Conservation (phyloP, 495 filamentous ascomycete species). For the Venustampulla echinocandica region DNA sequence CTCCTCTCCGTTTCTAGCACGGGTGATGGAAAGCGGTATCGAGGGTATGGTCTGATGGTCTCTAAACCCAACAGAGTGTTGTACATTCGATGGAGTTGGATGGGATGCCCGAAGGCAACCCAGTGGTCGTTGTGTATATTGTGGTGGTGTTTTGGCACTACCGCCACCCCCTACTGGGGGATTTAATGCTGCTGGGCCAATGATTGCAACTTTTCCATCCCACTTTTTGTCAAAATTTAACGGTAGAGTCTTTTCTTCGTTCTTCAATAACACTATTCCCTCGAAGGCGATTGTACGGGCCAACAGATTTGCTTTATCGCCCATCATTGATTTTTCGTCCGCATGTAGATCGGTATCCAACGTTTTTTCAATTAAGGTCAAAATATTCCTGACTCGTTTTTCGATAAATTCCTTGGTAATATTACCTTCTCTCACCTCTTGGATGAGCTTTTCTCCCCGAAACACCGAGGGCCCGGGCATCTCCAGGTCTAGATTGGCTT, state of each 20-base stretch:
- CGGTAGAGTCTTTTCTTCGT: conserved; percentile 42
- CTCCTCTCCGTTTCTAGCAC: not conserved
- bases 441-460: conserved; percentile 47
- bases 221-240: conserved; percentile 34
- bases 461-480: conserved; percentile 64
- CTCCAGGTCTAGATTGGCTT: conserved; percentile 62
- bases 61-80: conserved; percentile 1
- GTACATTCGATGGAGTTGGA: not conserved
- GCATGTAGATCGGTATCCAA: conserved; percentile 41
- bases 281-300: conserved; percentile 44
- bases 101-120: not conserved
- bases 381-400: conserved; percentile 47
- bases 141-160: conserved; percentile 52
- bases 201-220: conserved; percentile 36
- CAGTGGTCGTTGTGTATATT: conserved; percentile 35
- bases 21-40: not conserved
- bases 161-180: conserved; percentile 60
- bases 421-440: conserved; percentile 46
- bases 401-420: conserved; percentile 47
- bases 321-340: conserved; percentile 26
- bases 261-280: conserved; percentile 54
- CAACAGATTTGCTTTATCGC: conserved; percentile 35
- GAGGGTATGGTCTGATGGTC: not conserved
- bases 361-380: conserved; percentile 48
- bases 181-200: conserved; percentile 60